These are phyloP conservation scores for Boletus patriciae DNA, from an alignment of 768 basidiomycete genomes.

Conservation along the genomic window DNA sequence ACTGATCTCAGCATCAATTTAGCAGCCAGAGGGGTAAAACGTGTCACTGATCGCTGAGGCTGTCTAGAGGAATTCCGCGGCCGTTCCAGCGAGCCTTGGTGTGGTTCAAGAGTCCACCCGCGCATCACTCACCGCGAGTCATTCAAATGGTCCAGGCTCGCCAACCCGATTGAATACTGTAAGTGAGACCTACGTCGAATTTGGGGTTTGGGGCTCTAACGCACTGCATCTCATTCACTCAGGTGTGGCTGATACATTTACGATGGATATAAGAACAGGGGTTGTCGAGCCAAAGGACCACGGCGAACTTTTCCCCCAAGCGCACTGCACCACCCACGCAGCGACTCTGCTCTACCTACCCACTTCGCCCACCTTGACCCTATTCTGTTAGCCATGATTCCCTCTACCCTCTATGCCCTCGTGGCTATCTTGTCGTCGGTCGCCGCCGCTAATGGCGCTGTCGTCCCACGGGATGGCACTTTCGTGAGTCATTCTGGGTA, in stretches of 20 bases:
- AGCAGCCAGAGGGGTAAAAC: too few species aligned
- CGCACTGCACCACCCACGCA: neutral
- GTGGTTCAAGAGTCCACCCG: neutral
- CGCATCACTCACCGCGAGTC: conserved; percentile 5
- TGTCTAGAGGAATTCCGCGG: neutral
- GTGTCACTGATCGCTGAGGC: too few species aligned
- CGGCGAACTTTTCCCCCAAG: neutral
- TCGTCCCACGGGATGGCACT: conserved; percentile 17
- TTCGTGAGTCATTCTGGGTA: conserved; percentile 9
- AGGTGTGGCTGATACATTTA: conserved; percentile 12
- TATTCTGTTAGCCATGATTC: neutral
- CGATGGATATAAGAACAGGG: conserved; percentile 9
- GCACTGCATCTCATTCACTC: neutral
- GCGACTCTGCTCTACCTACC: neutral
- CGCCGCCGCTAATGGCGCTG: conserved; percentile 13
- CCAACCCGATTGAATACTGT: neutral
- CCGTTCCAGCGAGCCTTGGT: neutral
- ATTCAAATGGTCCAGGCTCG: neutral
- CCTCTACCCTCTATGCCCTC: conserved; percentile 8
- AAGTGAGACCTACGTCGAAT: too few species aligned
- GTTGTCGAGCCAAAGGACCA: neutral
- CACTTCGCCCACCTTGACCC: neutral
- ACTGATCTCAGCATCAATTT: too few species aligned
- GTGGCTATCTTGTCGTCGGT: conserved; percentile 11
- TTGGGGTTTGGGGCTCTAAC: too few species aligned